Conservation (phyloP, 2,329 filamentous ascomycete species). For the Aspergillus hortae region DNA sequence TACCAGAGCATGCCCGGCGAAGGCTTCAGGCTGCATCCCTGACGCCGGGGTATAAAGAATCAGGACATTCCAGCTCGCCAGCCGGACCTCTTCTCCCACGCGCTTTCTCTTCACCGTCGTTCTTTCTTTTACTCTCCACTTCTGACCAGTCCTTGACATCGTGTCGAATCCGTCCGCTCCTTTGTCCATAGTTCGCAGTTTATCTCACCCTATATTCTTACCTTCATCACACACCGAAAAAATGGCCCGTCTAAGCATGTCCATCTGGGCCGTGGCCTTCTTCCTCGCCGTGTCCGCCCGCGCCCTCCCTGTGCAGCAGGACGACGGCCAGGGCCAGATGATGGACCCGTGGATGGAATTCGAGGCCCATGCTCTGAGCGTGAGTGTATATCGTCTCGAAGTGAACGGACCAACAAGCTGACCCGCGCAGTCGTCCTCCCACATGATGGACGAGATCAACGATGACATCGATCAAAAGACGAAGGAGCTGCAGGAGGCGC, state of each 20-base stretch:
- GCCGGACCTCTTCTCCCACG: not conserved
- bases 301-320: constrained; percentile 24
- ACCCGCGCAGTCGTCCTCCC: constrained; percentile 11
- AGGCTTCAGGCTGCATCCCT: too few relatives aligned
- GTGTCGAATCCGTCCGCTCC: not conserved
- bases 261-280: constrained; percentile 26
- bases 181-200: constrained; percentile 3
- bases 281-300: constrained; percentile 27
- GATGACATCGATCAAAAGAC: not conserved
- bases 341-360: not conserved
- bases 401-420: not conserved
- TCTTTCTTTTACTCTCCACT: not conserved
- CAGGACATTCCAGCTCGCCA: not conserved
- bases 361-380: constrained; percentile 3
- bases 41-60: too few relatives aligned
- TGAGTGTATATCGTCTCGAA: not conserved
- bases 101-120: not conserved
- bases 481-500: too few relatives aligned
- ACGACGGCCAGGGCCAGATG: not conserved
- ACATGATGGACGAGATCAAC: constrained; percentile 16
- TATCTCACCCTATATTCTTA: constrained; percentile 1
- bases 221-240: constrained; percentile 4
- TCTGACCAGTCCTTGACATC: not conserved
- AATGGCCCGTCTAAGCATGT: constrained; percentile 32
- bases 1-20: too few relatives aligned